phyloP scores from a whole-genome alignment of 345 rosid genomes.

The Arabis hirsuta region DNA sequence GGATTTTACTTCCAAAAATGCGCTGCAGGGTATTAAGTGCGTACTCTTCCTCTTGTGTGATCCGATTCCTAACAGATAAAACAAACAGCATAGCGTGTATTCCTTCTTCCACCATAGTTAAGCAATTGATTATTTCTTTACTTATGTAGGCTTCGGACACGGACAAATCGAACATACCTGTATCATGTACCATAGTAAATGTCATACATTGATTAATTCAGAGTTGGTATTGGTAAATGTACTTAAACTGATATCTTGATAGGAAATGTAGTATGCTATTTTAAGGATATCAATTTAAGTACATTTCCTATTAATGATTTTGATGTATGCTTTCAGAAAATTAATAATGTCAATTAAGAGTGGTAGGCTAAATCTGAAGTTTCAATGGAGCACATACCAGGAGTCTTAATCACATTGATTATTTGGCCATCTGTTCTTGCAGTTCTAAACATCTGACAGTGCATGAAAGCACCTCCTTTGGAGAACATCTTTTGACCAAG shows the following conservation, averaged over 20 bases:
- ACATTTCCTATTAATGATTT: too few species aligned
- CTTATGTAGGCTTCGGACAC: slow-evolving; percentile 57
- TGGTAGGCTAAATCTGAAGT: not conserved
- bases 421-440: not conserved
- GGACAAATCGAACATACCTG: slow-evolving; percentile 76
- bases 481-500: slow-evolving; percentile 66
- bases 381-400: not conserved
- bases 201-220: not conserved
- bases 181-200: not conserved
- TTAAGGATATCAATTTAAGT: too few species aligned
- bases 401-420: slow-evolving; percentile 24
- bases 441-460: slow-evolving; percentile 8
- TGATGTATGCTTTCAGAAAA: too few species aligned
- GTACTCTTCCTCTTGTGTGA: slow-evolving; percentile 72
- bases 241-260: too few species aligned
- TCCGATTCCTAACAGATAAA: slow-evolving; percentile 58
- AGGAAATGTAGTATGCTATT: too few species aligned
- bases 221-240: not conserved
- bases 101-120: slow-evolving; percentile 71
- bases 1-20: slow-evolving; percentile 61
- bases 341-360: too few species aligned
- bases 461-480: slow-evolving; percentile 28
- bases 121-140: slow-evolving; percentile 68
- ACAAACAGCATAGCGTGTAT: slow-evolving; percentile 74
- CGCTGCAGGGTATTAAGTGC: slow-evolving; percentile 54